Evolutionary conservation across 1,139 yeast species (phyloP), one percentile per base, ranked within the genome.

Genomic region (Yamadazyma sp.): DNA sequence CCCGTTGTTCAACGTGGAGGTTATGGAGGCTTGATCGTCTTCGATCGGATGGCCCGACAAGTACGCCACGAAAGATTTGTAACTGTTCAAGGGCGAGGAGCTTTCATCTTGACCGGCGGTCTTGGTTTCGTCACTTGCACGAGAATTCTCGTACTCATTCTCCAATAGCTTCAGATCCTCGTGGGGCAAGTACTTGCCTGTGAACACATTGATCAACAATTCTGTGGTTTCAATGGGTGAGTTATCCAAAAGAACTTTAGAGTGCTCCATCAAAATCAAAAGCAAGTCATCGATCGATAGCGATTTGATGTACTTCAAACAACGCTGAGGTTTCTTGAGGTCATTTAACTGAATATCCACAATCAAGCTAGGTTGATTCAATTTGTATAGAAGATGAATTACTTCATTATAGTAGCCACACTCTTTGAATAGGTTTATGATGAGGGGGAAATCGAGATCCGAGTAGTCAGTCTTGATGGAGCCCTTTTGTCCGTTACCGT

Each of bases 181-280:
- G 17, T 39, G 50, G 1, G 92, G 86, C 15, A 63, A 64, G 55
- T 83, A 92, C 42, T 77, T 80, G 0, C 98, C 98, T 0, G 98
- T 91, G 57, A 92, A 92, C 1, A 91, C 85, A 31, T 86, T 85
- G 41, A 92, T 91, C 41, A 91, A 68, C 32, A 92, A 62, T 31
- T 83, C 83, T 0, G 96, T 89, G 0, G 96, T 85, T 45, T 85
- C 91, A 43, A 85, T 77, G 0, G 98, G 98, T 33, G 79, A 64
- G 38, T 71, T 60, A 37, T 85, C 86, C 36, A 92, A 66, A 27
- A 92, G 64, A 0, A 66, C 59, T 44, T 87, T 79, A 3, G 95
- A 82, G 54, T 79, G 82, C 31, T 81, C 84, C 16, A 77, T 66
- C 38, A 92, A 65, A 14, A 87, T 81, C 33, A 91, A 68, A 27